Percentiles rank a stretch among this genome's conserved stretches.
Conservation (phyloP, 2,329 filamentous ascomycete genomes). For the Scolecobasidium constrictum region DNA sequence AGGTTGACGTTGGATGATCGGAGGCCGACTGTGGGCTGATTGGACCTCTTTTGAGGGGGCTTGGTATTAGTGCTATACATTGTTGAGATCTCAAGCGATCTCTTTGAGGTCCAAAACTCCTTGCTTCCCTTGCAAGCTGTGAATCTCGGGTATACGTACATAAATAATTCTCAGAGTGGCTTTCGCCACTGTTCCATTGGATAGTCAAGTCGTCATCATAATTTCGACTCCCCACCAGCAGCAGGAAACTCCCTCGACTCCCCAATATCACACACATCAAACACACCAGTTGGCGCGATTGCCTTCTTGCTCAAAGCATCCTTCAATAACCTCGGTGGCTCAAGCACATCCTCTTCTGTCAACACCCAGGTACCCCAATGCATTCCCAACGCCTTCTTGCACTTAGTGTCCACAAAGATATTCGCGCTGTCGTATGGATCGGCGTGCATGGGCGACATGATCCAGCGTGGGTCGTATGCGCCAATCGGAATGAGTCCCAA, state of each 20-base stretch:
- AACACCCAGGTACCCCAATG: constrained; percentile 87
- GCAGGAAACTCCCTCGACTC: constrained; percentile 62
- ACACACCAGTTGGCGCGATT: constrained; percentile 59
- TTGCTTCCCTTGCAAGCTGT: no score
- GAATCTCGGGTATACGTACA: no score
- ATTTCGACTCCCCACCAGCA: no score
- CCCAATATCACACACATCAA: constrained; percentile 76
- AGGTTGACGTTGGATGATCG: neutral
- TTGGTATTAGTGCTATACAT: no score
- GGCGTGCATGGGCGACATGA: constrained; percentile 76
- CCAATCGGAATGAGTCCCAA: constrained; percentile 89
- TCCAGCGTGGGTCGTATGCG: constrained; percentile 62
- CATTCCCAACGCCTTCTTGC: constrained; percentile 68
- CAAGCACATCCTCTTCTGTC: constrained; percentile 73
- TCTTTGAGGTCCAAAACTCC: no score
- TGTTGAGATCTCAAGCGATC: no score
- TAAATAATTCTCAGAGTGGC: no score
- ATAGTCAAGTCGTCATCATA: no score
- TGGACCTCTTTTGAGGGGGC: no score
- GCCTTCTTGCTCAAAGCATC: constrained; percentile 59
- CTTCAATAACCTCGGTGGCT: constrained; percentile 64
- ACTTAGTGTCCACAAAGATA: constrained; percentile 77
- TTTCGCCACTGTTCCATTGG: no score
- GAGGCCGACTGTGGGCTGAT: neutral
- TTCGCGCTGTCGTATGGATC: constrained; percentile 81